Percentiles rank a stretch among this genome's conserved stretches.
These are phyloP conservation scores for Penicillium griseofulvum DNA, from an alignment of 2,329 filamentous ascomycete genomes.

Conservation along the genomic window DNA sequence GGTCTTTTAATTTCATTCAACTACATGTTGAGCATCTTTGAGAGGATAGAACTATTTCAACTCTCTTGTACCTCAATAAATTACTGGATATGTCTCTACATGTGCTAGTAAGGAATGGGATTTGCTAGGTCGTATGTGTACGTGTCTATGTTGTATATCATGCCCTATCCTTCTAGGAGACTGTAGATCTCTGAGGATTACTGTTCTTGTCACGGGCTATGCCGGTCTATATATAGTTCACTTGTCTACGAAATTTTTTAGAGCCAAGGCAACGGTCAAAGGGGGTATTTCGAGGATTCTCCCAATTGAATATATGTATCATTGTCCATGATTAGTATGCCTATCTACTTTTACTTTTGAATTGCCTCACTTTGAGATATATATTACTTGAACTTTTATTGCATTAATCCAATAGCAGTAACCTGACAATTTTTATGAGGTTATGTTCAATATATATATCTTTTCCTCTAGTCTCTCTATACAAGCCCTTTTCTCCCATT, in stretches of 20 bases:
- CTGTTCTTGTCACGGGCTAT: background rate
- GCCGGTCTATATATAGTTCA: background rate
- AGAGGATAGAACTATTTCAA: background rate
- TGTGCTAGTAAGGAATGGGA: background rate
- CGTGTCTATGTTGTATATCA: background rate
- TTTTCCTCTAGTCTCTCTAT: no score
- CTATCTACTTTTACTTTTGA: background rate
- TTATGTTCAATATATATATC: background rate
- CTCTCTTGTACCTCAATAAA: slow-evolving; percentile 3
- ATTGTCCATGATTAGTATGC: background rate
- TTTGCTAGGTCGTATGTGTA: no score
- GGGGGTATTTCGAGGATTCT: background rate
- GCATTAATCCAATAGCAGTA: background rate
- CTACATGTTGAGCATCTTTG: slow-evolving; percentile 4
- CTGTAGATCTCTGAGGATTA: background rate
- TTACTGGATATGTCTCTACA: background rate
- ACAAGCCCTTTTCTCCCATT: background rate
- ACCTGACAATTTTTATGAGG: background rate
- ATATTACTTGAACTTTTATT: background rate
- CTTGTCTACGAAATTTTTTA: background rate
- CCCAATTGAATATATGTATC: background rate
- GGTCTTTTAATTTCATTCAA: slow-evolving; percentile 10
- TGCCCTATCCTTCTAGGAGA: background rate
- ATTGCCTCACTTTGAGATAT: background rate
- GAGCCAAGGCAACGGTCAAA: background rate